Evolutionary conservation across 2,329 filamentous ascomycete genomes (phyloP).

Genomic region (Pseudocercospora cruenta): DNA sequence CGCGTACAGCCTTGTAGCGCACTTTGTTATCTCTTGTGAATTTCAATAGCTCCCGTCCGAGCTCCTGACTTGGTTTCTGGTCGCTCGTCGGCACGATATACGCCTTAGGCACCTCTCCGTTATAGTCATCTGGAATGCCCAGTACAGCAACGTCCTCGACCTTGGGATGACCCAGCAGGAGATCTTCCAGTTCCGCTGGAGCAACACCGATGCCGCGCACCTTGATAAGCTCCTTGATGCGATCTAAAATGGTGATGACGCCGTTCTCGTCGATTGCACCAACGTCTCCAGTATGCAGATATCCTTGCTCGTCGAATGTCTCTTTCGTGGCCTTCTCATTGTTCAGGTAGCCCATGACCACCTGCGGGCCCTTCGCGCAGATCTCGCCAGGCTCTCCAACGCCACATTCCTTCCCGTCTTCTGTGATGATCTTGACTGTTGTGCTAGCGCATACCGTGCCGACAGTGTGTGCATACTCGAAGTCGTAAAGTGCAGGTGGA

Average conservation of each 20-base stretch:
- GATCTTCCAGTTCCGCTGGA: slow-evolving; percentile 55
- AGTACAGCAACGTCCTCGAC: slow-evolving; percentile 56
- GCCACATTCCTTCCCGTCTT: slow-evolving; percentile 58
- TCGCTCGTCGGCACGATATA: slow-evolving; percentile 40
- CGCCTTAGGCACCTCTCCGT: slow-evolving; percentile 41
- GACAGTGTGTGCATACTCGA: slow-evolving; percentile 60
- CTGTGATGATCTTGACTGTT: slow-evolving; percentile 62
- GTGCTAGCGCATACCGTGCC: slow-evolving; percentile 63
- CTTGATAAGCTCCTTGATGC: slow-evolving; percentile 57
- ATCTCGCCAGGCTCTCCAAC: slow-evolving; percentile 59
- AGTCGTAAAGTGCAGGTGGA: slow-evolving; percentile 59
- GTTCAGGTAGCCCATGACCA: slow-evolving; percentile 59
- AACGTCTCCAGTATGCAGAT: slow-evolving; percentile 59
- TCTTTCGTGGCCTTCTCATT: slow-evolving; percentile 53
- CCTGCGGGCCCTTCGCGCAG: slow-evolving; percentile 57
- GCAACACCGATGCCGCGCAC: slow-evolving; percentile 59
- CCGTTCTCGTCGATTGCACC: slow-evolving; percentile 37
- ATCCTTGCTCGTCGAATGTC: slow-evolving; percentile 51
- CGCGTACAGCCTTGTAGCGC: slow-evolving; percentile 52
- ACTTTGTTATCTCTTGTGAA: slow-evolving; percentile 48
- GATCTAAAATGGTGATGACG: slow-evolving; percentile 60
- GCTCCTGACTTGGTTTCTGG: slow-evolving; percentile 39
- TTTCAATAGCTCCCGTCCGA: slow-evolving; percentile 43
- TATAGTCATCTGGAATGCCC: slow-evolving; percentile 42
- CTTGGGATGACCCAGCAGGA: slow-evolving; percentile 51